Evolutionary conservation across 2,329 filamentous ascomycete species (phyloP), one percentile per base, ranked within the genome.

Genomic region (Fusarium musae): DNA sequence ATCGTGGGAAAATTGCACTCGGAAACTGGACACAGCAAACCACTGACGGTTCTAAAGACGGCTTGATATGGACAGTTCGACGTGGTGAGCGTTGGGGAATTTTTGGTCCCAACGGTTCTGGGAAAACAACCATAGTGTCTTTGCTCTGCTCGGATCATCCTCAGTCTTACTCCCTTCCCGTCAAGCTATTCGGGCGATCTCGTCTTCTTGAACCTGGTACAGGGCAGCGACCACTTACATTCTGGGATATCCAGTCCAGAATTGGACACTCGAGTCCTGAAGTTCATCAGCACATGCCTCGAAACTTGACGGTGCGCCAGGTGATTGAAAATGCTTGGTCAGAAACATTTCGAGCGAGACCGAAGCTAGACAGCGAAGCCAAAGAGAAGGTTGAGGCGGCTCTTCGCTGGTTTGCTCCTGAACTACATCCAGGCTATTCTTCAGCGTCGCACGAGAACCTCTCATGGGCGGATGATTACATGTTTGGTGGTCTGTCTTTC

Each of bases 131-230:
- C 0, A 88, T 99, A 43, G 89, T 98, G 34, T 96, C 95, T 9
- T 87, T 99, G 10, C 93, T 99, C 66, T 97, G 94, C 67, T 98
- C 96, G 2, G 96, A 99, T 78, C 96, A 99, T 77, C 96, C 96
- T 0, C 96, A 98, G 81, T 91, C 95, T 0, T 99, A 98, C 81
- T 94, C 93, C 1, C 89, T 95, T 30, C 95, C 96, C 1, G 92
- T 99, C 69, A 92, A 90, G 75, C 87, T 98, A 19, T 98, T 99
- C 79, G 94, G 95, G 2, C 90, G 91, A 28, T 92, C 92, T 61
- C 90, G 96, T 26, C 86, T 98, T 1, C 95, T 96, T 0, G 89
- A 93, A 62, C 88, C 89, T 1, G 93, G 92, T 1, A 90, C 89
- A 1, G 85, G 84, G 4, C 81, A 89, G 60, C 88, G 88, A 1